phyloP scores from a whole-genome alignment of 768 basidiomycete species.

The Rhodotorula diobovata region DNA sequence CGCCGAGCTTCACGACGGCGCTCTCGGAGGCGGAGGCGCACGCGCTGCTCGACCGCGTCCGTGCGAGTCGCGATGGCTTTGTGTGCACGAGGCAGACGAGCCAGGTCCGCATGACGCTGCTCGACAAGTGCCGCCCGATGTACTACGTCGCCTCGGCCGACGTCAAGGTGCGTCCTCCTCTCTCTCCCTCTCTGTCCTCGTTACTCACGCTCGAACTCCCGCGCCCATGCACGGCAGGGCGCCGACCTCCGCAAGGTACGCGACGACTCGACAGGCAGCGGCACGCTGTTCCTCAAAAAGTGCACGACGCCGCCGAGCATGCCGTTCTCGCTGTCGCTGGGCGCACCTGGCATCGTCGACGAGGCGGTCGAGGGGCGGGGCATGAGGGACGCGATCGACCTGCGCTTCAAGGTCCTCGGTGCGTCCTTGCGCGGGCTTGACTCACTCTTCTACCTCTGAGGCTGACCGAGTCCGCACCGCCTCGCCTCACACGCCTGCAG shows the following conservation, averaged over 20 bases:
- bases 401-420: conserved; percentile 32
- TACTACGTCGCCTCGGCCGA: conserved; percentile 21
- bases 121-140: conserved; percentile 17
- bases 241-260: conserved; percentile 11
- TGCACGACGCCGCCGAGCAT: conserved; percentile 19
- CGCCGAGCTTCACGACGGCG: not conserved
- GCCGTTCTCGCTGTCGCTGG: conserved; percentile 28
- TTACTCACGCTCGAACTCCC: no score
- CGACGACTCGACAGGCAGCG: not conserved
- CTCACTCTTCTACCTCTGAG: no score
- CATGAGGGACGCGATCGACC: conserved; percentile 13
- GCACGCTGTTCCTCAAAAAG: conserved; percentile 25
- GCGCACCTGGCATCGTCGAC: not conserved
- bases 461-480: no score
- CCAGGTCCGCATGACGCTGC: conserved; percentile 20
- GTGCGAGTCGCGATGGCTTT: not conserved
- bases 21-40: not conserved
- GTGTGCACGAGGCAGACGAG: not conserved
- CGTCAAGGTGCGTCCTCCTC: not conserved
- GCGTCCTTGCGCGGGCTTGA: not conserved
- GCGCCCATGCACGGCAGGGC: not conserved
- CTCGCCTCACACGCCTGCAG: not conserved
- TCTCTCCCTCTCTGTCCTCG: not conserved
- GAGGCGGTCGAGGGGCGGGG: not conserved
- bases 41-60: not conserved